Conservation (phyloP, 495 filamentous ascomycete genomes). For the Annulohypoxylon nitens region DNA sequence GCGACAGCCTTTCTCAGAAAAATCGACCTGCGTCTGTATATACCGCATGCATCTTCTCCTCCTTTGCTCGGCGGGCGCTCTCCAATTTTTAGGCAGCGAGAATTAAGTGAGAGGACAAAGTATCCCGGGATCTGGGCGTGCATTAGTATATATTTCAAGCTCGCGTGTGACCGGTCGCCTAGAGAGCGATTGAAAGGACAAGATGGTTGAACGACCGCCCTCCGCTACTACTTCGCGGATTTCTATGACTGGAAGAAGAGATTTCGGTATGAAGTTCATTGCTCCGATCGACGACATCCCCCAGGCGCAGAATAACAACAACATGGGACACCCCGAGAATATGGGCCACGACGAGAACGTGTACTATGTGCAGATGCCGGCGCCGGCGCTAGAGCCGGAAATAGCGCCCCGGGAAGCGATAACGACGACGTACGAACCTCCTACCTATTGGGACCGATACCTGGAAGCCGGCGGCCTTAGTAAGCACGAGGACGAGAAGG, state of each 20-base stretch:
- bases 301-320: background rate
- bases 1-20: background rate
- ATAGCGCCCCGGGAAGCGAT: background rate
- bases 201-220: constrained; percentile 34
- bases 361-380: constrained; percentile 1
- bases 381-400: background rate
- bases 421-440: background rate
- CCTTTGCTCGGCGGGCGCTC: background rate
- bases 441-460: constrained; percentile 28
- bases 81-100: constrained; percentile 6
- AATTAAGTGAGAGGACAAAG: background rate
- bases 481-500: constrained; percentile 7
- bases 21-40: constrained; percentile 7
- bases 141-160: background rate
- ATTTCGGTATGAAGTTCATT: constrained; percentile 44
- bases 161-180: background rate
- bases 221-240: constrained; percentile 42
- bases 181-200: constrained; percentile 9
- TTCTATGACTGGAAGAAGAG: constrained; percentile 40
- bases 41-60: constrained; percentile 4
- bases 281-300: constrained; percentile 27
- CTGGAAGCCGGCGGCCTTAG: background rate
- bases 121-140: too few relatives aligned
- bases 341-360: background rate
- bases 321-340: background rate